These are phyloP conservation scores for Physcomitrellopsis africana DNA, from an alignment of 225 moss, liverwort and hornwort species.

Conservation along the genomic window DNA sequence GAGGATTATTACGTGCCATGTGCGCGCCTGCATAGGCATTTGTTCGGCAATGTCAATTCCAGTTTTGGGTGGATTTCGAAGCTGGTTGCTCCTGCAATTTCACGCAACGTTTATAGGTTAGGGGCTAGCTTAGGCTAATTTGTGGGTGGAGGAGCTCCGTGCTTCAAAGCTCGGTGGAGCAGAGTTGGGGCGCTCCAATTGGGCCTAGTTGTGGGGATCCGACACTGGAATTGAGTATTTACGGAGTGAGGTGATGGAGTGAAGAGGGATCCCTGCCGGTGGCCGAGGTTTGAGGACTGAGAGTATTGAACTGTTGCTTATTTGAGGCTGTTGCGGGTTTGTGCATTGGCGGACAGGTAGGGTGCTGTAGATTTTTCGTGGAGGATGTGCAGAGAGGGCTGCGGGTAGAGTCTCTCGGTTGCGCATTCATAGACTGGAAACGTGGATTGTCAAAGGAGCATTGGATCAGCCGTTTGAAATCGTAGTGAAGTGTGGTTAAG, in stretches of 20 bases:
- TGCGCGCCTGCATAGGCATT: no score
- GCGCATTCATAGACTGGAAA: neutral
- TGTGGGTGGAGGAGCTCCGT: neutral
- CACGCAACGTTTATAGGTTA: neutral
- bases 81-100: neutral
- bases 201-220: neutral
- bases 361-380: neutral
- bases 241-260: slow-evolving; percentile 17
- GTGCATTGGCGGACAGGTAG: neutral
- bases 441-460: slow-evolving; percentile 1
- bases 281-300: neutral
- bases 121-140: neutral
- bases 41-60: neutral
- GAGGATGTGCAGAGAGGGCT: slow-evolving; percentile 18
- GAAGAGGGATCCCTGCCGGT: neutral
- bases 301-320: neutral
- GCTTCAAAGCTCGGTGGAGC: neutral
- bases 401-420: neutral
- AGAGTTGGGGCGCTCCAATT: slow-evolving; percentile 25
- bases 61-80: neutral
- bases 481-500: slow-evolving; percentile 9
- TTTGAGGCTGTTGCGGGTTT: neutral
- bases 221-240: slow-evolving; percentile 15
- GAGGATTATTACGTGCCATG: slow-evolving; percentile 5
- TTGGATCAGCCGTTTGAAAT: neutral